Base-by-base conservation (phyloP, 2,329 filamentous ascomycete genomes). In the Sporothrix protearum region DNA sequence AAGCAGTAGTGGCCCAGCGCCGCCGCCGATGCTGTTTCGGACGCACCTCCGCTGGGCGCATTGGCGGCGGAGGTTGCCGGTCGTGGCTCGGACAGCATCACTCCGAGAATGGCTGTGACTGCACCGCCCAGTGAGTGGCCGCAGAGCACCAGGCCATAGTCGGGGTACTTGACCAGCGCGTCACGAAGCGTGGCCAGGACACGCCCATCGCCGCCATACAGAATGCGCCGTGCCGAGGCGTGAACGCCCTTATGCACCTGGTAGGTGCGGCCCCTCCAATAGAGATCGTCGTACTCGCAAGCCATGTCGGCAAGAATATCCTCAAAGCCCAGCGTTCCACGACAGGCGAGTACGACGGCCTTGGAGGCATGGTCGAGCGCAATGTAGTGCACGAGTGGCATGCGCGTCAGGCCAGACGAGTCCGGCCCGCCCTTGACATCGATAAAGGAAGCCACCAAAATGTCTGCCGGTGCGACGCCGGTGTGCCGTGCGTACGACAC, bases 241-340 rank as follows among this genome's bases (percentile, higher is more conserved):
- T 92, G 89, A 70, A 93, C 89, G 16, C 91, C 91, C 78, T 92
- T 92, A 79, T 93, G 91, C 0, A 92, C 90, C 74, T 90, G 88
- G 81, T 91, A 92, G 0, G 82, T 81, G 72, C 84, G 86, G 19
- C 88, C 89, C 71, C 88, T 85, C 89, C 91, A 90, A 5, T 82
- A 73, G 10, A 91, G 80, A 70, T 89, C 85, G 75, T 91, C 89
- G 74, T 92, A 92, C 63, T 92, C 90, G 78, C 90, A 92, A 39
- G 90, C 90, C 85, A 92, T 87, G 76, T 92, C 91, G 0, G 90
- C 90, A 47, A 93, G 80, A 30, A 92, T 87, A 76, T 93, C 91
- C 76, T 92, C 90, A 73, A 92, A 92, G 0, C 91, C 91, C 51
- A 92, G 82, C 0, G 91, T 93, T 1, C 91, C 91, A 49, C 91